These are phyloP conservation scores for Pestalotiopsis sp. DNA, from an alignment of 2,329 filamentous ascomycete genomes.

Conservation along the genomic window DNA sequence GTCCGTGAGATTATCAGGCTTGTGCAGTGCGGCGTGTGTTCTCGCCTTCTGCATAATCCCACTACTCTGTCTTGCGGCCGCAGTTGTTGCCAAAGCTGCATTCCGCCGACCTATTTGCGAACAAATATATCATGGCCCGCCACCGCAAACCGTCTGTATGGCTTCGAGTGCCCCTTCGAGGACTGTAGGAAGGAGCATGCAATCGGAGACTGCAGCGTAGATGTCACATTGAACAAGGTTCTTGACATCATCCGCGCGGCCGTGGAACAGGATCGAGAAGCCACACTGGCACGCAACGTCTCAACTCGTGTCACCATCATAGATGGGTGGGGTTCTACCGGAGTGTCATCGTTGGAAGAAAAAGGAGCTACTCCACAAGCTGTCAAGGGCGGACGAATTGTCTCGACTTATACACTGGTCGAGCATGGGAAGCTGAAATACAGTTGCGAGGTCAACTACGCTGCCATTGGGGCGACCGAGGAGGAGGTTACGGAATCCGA, in stretches of 20 bases:
- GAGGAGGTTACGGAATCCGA: slow-evolving; percentile 43
- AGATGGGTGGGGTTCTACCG: slow-evolving; percentile 43
- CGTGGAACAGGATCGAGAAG: slow-evolving; percentile 43
- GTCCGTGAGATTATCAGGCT: slow-evolving; percentile 70
- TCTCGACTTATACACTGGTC: slow-evolving; percentile 69
- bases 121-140: slow-evolving; percentile 78
- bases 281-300: slow-evolving; percentile 36
- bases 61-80: slow-evolving; percentile 82
- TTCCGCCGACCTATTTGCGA: slow-evolving; percentile 68
- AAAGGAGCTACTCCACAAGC: slow-evolving; percentile 35
- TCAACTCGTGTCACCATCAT: slow-evolving; percentile 40
- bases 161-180: slow-evolving; percentile 73
- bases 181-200: slow-evolving; percentile 74
- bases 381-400: slow-evolving; percentile 59
- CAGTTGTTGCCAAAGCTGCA: slow-evolving; percentile 73
- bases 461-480: slow-evolving; percentile 29
- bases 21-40: slow-evolving; percentile 78
- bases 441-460: slow-evolving; percentile 28
- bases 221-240: slow-evolving; percentile 77
- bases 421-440: slow-evolving; percentile 36
- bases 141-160: slow-evolving; percentile 64
- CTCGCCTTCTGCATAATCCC: slow-evolving; percentile 66
- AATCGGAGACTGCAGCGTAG: slow-evolving; percentile 72
- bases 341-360: slow-evolving; percentile 41
- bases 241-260: slow-evolving; percentile 60